Evolutionary conservation across 1,284 basidiomycete genomes (phyloP), one percentile per base, ranked within the genome.

Genomic region (Boletus sp.): DNA sequence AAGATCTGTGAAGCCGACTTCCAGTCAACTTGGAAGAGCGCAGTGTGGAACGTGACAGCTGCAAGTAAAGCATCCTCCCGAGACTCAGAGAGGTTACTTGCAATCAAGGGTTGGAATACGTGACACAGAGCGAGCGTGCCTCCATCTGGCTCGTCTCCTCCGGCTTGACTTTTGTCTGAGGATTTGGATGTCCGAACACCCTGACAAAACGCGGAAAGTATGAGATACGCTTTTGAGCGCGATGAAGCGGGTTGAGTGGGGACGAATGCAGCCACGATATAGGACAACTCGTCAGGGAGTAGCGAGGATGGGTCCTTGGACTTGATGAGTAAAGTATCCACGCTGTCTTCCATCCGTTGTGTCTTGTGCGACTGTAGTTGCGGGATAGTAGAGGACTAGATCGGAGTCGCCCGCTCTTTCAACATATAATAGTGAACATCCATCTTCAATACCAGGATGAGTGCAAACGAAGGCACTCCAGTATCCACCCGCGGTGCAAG

Each of bases 1-100:
- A 91, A 81, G 36, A 90, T 77, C 19, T 73, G 58, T 10, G 81
- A 72, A 12, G 82, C 88, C 3, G 80, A 69, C 44, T 74, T 67
- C 66, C 81, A 78, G 57, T 90, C 86, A 30, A 91, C 80, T 62
- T 90, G 86, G 58, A 91, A 88, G 22, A 92, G 68, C 0, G 85
- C 85, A 12, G 75, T 70, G 38, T 91, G 71, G 60, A 89, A 82
- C 0, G 78, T 76, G 32, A 86, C 67, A 6, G 78, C 79, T 12
- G 69, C 68, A 16, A 82, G 65, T 22, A 80, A 37, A 25, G 69
- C 69, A 40, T 61, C 55, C 60, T 85, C 81, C 30, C 73, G 70
- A 5, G 76, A 74, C 42, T 83, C 81, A 33, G 75, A 70, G 10
- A 88, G 68, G 41, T 70, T 71, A 26, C 69, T 64, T 3, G 73